phyloP scores from a whole-genome alignment of 2,329 filamentous ascomycete species.

The Magnaporthales sp. region DNA sequence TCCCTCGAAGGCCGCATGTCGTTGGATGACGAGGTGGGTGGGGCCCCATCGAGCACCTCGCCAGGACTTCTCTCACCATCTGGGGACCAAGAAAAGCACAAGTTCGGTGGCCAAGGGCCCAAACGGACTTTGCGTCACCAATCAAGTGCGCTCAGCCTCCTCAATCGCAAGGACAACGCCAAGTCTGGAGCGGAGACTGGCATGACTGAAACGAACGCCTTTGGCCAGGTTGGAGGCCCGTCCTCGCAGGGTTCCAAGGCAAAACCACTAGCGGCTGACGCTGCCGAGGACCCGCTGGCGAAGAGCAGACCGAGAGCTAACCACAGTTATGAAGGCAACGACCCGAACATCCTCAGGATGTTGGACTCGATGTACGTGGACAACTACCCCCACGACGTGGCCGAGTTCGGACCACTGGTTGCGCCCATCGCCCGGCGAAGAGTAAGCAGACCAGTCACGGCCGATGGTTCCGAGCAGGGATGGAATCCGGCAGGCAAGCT shows the following conservation, averaged over 20 bases:
- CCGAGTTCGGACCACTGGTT: conserved; percentile 73
- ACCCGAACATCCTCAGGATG: conserved; percentile 59
- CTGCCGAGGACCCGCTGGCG: conserved; percentile 32
- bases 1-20: conserved; percentile 25
- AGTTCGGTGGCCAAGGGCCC: conserved; percentile 22
- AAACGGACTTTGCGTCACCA: conserved; percentile 44
- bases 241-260: conserved; percentile 23
- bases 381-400: conserved; percentile 56
- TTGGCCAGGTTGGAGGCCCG: conserved; percentile 51
- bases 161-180: conserved; percentile 49
- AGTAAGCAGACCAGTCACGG: conserved; percentile 21
- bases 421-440: conserved; percentile 52
- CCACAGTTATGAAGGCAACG: conserved; percentile 80
- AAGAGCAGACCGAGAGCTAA: conserved; percentile 27
- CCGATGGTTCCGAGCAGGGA: conserved; percentile 45
- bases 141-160: conserved; percentile 48
- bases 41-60: conserved; percentile 16
- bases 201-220: conserved; percentile 50
- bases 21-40: conserved; percentile 18
- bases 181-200: conserved; percentile 51
- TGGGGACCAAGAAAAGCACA: conserved; percentile 21
- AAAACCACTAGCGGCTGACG: conserved; percentile 17
- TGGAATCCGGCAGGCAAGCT: conserved; percentile 83
- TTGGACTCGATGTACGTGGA: conserved; percentile 78
- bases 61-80: conserved; percentile 10